Evolutionary conservation across 108 stramenopile genomes (phyloP), one percentile per base, ranked within the genome.

Genomic region (Aurantiochytrium sp.): DNA sequence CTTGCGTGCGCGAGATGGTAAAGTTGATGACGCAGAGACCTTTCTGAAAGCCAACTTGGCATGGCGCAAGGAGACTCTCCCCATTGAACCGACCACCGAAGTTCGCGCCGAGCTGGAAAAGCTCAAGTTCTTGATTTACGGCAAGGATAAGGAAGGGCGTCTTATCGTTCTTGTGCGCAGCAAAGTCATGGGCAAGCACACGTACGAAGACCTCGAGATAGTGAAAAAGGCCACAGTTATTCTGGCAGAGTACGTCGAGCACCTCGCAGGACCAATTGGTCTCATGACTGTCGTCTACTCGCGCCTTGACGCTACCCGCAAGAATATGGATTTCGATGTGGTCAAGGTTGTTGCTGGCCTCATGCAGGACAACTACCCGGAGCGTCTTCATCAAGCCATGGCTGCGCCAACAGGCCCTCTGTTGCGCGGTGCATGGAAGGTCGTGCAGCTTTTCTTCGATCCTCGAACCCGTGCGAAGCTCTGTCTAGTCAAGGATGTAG

Each of bases 321-420:
- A 83, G 51, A 83, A 83, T 45, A 53, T 53, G n/a, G 76, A 83
- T 45, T 28, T 83, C 3, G 76, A 83, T 4, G n/a, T n/a, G 10
- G 76, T 53, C 51, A 83, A 83, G 76, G n/a, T 83, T 35, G 51
- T 83, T 12, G 76, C 76, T 23, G 28, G 23, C n/a, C 76, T 83
- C 76, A 25, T 83, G 19, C 76, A 83, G 76, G 51, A 83, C 76
- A 83, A 83, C 76, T 83, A 83, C 51, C 76, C 76, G 6, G 76
- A 83, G 76, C 76, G 76, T 12, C 76, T 83, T 12, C 6, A 83
- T 23, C 19, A 16, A 23, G 76, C 76, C n/a, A 16, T 21, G 8
- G 76, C 28, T 19, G 76, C 76, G 10, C 76, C 76, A 0, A 53
- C 28, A 1, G 51, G 51, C 45, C n/a, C 25, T 12, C 4, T 83